phyloP scores from a whole-genome alignment of 768 basidiomycete species.

The Rhizopogon roseolus region DNA sequence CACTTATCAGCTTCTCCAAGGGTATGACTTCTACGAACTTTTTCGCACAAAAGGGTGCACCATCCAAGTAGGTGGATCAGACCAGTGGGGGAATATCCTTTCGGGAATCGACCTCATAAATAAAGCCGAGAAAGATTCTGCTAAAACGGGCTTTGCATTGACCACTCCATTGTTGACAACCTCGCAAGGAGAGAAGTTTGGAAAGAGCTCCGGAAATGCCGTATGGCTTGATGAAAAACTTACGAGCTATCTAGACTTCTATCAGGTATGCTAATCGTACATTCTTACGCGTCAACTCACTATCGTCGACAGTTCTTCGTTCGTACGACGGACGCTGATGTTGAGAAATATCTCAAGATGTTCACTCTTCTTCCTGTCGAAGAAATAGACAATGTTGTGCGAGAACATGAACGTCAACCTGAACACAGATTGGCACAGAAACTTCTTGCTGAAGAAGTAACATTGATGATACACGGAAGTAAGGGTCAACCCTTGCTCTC shows the following conservation, averaged over 20 bases:
- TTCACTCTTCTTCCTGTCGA: conserved; percentile 72
- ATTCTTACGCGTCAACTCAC: not conserved
- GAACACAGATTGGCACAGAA: conserved; percentile 44
- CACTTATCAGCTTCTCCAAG: conserved; percentile 95
- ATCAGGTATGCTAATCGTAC: conserved; percentile 59
- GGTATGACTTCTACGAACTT: conserved; percentile 88
- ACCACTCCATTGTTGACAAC: conserved; percentile 95
- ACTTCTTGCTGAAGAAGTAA: conserved; percentile 52
- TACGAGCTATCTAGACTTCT: conserved; percentile 91
- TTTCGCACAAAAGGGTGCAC: conserved; percentile 61
- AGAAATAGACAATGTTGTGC: conserved; percentile 52
- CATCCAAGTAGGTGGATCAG: conserved; percentile 92
- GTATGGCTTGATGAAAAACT: conserved; percentile 78
- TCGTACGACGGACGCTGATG: conserved; percentile 73
- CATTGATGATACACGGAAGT: conserved; percentile 57
- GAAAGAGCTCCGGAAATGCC: conserved; percentile 95
- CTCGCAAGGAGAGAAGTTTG: conserved; percentile 89
- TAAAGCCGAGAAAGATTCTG: conserved; percentile 27
- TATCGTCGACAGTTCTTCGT: conserved; percentile 72
- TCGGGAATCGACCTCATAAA: conserved; percentile 90
- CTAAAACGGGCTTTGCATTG: conserved; percentile 59
- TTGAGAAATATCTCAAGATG: conserved; percentile 72
- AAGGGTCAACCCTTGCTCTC: conserved; percentile 9
- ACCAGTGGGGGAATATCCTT: conserved; percentile 98
- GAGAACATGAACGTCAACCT: conserved; percentile 53